Evolutionary conservation across 805 yeast genomes (phyloP).

Genomic region (Priceomyces carsonii): DNA sequence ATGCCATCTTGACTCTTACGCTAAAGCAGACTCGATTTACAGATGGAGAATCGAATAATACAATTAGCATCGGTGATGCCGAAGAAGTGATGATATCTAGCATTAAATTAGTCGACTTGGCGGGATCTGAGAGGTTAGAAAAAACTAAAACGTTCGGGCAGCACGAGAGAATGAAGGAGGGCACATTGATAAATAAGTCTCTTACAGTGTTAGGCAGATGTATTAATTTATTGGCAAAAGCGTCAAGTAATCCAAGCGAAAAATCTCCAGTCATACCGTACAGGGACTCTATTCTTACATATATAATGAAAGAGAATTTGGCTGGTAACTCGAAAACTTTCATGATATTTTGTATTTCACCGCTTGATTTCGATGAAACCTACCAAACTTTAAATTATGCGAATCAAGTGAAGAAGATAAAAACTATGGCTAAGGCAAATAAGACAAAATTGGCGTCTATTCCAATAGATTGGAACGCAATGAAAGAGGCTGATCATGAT

Average conservation of each 20-base stretch:
- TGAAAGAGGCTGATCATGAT: slow-evolving; percentile 24
- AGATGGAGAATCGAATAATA: slow-evolving; percentile 25
- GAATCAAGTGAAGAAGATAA: slow-evolving; percentile 68
- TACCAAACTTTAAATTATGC: slow-evolving; percentile 78
- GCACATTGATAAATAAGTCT: slow-evolving; percentile 75
- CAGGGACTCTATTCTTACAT: slow-evolving; percentile 74
- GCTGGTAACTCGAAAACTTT: slow-evolving; percentile 89
- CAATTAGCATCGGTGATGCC: slow-evolving; percentile 35
- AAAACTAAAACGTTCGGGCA: slow-evolving; percentile 62
- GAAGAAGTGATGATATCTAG: slow-evolving; percentile 55
- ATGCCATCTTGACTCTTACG: slow-evolving; percentile 69
- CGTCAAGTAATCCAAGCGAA: slow-evolving; percentile 16
- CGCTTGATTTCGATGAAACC: slow-evolving; percentile 77
- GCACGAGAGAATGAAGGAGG: slow-evolving; percentile 63
- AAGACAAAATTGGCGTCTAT: slow-evolving; percentile 25
- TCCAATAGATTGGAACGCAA: slow-evolving; percentile 34
- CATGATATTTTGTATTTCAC: slow-evolving; percentile 85
- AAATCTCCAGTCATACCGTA: slow-evolving; percentile 56
- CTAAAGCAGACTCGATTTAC: slow-evolving; percentile 56
- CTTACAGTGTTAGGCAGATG: slow-evolving; percentile 78
- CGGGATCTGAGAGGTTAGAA: slow-evolving; percentile 75
- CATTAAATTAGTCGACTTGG: slow-evolving; percentile 73
- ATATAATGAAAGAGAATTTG: slow-evolving; percentile 70
- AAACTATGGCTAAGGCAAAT: slow-evolving; percentile 56
- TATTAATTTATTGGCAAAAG: slow-evolving; percentile 48